phyloP scores from a whole-genome alignment of 257 asterid genomes.

The Solanum neorickii region DNA sequence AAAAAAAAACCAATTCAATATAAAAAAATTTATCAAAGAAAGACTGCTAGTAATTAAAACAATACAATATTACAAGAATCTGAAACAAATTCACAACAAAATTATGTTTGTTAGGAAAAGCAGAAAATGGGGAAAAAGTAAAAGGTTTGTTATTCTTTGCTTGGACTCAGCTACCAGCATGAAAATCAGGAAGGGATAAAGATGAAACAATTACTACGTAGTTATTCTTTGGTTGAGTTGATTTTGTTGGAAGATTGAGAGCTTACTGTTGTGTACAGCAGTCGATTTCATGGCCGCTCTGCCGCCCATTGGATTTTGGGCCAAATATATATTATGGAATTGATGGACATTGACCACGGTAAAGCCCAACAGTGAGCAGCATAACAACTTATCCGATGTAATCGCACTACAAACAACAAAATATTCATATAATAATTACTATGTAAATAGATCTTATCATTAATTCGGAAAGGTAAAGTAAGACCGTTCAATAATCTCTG shows the following conservation, averaged over 20 bases:
- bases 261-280: not conserved
- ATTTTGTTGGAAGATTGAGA: not conserved
- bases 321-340: not conserved
- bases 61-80: not conserved
- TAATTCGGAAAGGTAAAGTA: not conserved
- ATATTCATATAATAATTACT: not conserved
- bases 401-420: not conserved
- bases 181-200: not conserved
- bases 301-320: not conserved
- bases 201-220: not conserved
- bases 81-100: not conserved
- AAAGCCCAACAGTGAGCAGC: not conserved
- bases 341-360: not conserved
- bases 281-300: not conserved
- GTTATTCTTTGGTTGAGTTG: not conserved
- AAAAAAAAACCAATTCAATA: not conserved
- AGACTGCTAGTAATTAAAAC: not conserved
- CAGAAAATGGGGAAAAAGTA: not conserved
- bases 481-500: not conserved
- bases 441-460: no score
- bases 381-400: no score
- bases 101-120: not conserved
- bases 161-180: conserved; percentile 2
- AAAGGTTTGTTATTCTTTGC: conserved; percentile 4
- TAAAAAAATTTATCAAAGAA: not conserved